Evolutionary conservation across 768 basidiomycete species (phyloP).

Genomic region (Russula emetica): DNA sequence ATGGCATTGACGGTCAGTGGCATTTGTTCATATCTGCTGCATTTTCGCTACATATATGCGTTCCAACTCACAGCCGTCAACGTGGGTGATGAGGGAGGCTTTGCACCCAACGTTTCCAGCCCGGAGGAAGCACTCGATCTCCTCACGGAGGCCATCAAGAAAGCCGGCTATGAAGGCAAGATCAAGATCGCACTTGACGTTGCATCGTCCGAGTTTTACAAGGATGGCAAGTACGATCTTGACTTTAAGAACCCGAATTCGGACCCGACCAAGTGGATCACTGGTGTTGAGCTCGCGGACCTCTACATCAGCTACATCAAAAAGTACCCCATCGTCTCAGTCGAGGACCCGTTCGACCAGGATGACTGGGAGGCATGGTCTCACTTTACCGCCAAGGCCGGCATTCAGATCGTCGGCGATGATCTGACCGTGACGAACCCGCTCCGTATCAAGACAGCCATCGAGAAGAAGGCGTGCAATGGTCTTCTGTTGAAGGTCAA

Average conservation of each 20-base stretch:
- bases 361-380: constrained; percentile 99
- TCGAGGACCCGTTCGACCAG: constrained; percentile 99
- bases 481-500: constrained; percentile 98
- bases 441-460: constrained; percentile 93
- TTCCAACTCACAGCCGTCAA: constrained; percentile 70
- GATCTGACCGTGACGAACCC: constrained; percentile 99
- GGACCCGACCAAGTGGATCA: constrained; percentile 93
- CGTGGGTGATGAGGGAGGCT: constrained; percentile 99
- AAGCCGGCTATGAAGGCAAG: constrained; percentile 97
- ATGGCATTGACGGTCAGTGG: constrained; percentile 90
- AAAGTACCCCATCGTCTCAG: constrained; percentile 93
- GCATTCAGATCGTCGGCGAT: constrained; percentile 91
- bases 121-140: constrained; percentile 98
- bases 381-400: constrained; percentile 75
- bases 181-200: constrained; percentile 98
- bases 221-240: constrained; percentile 98
- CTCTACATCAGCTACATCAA: constrained; percentile 81
- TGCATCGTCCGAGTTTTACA: constrained; percentile 99
- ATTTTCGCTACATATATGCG: constrained; percentile 22
- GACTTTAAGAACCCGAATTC: constrained; percentile 99
- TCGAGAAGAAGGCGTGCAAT: constrained; percentile 99
- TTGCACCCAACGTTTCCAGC: constrained; percentile 95
- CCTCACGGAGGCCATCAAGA: constrained; percentile 91
- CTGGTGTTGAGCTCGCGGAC: constrained; percentile 87
- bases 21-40: neutral